Percentiles rank a stretch among this genome's conserved stretches.
These are phyloP conservation scores for Recurvomyces mirabilis DNA, from an alignment of 495 filamentous ascomycete species.

Conservation along the genomic window DNA sequence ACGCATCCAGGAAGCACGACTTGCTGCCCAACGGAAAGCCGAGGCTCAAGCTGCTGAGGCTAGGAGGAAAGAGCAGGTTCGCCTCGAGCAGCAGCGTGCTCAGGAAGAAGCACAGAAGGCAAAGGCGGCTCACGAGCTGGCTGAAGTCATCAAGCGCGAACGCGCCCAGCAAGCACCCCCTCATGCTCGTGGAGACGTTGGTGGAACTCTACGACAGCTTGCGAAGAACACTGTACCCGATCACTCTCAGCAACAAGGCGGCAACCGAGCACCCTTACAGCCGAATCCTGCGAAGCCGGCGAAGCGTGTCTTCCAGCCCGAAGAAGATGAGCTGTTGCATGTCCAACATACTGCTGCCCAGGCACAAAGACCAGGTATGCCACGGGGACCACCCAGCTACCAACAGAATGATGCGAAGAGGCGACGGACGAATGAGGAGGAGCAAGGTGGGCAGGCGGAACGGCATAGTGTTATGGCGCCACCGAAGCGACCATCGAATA, in stretches of 20 bases:
- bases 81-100: slow-evolving; percentile 18
- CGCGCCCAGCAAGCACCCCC: slow-evolving; percentile 23
- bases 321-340: slow-evolving; percentile 38
- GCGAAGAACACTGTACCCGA: slow-evolving; percentile 45
- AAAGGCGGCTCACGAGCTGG: slow-evolving; percentile 35
- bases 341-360: background rate
- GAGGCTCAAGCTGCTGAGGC: slow-evolving; percentile 63
- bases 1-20: slow-evolving; percentile 49
- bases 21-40: slow-evolving; percentile 57
- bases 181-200: slow-evolving; percentile 40
- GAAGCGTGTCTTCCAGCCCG: slow-evolving; percentile 47
- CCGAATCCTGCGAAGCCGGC: slow-evolving; percentile 53
- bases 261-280: slow-evolving; percentile 7
- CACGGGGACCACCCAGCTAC: slow-evolving; percentile 37
- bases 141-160: slow-evolving; percentile 34
- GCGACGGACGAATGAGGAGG: slow-evolving; percentile 44
- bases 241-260: too few species aligned
- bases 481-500: slow-evolving; percentile 70
- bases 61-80: slow-evolving; percentile 44
- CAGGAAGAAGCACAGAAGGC: slow-evolving; percentile 26
- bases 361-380: slow-evolving; percentile 23
- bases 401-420: slow-evolving; percentile 47
- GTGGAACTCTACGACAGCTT: slow-evolving; percentile 40
- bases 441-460: slow-evolving; percentile 35
- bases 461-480: slow-evolving; percentile 54